Conservation (phyloP, 495 filamentous ascomycete species). For the Alectoria sarmentosa region DNA sequence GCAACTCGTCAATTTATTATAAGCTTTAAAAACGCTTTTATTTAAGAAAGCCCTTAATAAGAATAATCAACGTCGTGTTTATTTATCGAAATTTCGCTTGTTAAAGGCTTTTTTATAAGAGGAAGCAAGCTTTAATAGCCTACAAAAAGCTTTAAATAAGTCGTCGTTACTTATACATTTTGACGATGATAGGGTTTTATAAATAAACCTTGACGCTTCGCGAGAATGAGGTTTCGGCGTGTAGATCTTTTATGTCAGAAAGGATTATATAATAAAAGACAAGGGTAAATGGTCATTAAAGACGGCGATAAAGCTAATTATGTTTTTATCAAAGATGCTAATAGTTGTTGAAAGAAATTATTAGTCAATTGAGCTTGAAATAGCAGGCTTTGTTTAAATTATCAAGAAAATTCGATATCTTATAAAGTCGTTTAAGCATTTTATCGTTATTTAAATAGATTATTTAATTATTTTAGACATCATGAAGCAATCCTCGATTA, state of each 20-base stretch:
- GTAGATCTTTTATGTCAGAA: neutral
- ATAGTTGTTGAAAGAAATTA: slow-evolving; percentile 5
- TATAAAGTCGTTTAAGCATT: neutral
- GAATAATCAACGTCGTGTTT: neutral
- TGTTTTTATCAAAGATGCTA: neutral
- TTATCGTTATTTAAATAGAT: neutral
- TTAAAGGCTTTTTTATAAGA: neutral
- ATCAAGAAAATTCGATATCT: slow-evolving; percentile 2
- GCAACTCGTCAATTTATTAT: neutral
- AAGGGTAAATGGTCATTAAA: neutral
- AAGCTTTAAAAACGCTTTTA: slow-evolving; percentile 10
- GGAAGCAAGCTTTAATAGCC: neutral
- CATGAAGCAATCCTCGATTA: neutral
- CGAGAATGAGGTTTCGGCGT: neutral
- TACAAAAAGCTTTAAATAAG: neutral
- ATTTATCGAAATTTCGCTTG: neutral
- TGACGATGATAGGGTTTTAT: neutral
- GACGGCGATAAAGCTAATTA: neutral
- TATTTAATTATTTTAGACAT: neutral
- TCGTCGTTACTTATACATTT: slow-evolving; percentile 7
- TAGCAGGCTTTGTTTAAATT: slow-evolving; percentile 11
- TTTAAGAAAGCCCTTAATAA: neutral
- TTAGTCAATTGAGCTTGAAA: slow-evolving; percentile 17
- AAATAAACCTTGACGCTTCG: slow-evolving; percentile 15
- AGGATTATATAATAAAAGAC: no score